Base-by-base conservation (phyloP, 2,329 filamentous ascomycete genomes). In the Talaromyces sp. region DNA sequence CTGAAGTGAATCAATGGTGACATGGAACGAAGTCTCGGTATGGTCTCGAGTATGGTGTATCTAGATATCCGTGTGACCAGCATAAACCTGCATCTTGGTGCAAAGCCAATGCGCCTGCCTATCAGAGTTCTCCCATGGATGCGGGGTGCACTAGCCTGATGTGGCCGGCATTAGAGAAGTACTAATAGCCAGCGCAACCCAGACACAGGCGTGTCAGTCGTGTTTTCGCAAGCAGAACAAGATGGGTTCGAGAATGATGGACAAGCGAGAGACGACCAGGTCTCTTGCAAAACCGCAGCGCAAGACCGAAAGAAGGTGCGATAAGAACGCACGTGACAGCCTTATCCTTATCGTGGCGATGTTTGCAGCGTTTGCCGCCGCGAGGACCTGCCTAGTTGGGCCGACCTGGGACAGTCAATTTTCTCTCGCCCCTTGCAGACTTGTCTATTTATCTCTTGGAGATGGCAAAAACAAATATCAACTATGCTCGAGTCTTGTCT, bases 321-420 rank as follows among this genome's bases (percentile, higher is more conserved):
- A 47, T 47, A 47, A 47, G 7, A 13, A 2, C 4, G n/a, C 42
- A 47, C 42, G 42, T 47, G 42, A 19, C 19, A 8, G n/a, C 44
- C 22, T 47, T 25, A 19, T 47, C 44, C 19, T 47, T 22, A 19
- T 47, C 42, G 15, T 22, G n/a, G n/a, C 22, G 11, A 6, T 25
- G 44, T 47, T 47, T 47, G 44, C 44, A 47, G 44, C 11, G 44
- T 47, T 47, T 47, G 44, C 44, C 59, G 28, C 32, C 60, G 60
- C 60, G 36, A 62, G 60, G 60, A 62, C 60, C 49, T 62, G n/a
- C 60, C 60, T 44, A 44, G 11, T 59, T 55, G 11, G 42, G 60
- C 27, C 27, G 33, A 22, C 30, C 49, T 28, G 53, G 54, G 47
- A 47, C 49, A 27, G 22, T 8, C 28, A 36, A 55, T 42, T 53